Conservation (phyloP, 176 grass and related monocot genomes). For the Bolboschoenus planiculmis region DNA sequence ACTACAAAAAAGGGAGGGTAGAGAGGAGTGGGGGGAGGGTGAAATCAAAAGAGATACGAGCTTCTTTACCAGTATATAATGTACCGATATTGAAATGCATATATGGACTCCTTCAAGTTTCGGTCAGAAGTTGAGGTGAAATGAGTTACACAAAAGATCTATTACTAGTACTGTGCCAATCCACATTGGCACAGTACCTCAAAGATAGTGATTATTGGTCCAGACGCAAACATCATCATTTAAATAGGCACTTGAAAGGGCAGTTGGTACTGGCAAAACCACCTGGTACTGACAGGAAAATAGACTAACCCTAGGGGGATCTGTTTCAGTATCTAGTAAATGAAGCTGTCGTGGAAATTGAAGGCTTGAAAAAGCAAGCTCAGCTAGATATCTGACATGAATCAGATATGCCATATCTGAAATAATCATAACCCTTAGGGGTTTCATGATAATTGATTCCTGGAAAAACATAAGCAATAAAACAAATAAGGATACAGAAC, state of each 20-base stretch:
- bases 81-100: background rate
- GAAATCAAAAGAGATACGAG: background rate
- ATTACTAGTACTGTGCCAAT: background rate
- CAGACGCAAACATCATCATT: background rate
- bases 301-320: constrained; percentile 39
- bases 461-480: constrained; percentile 9
- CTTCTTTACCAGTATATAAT: constrained; percentile 12
- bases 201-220: background rate
- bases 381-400: constrained; percentile 60
- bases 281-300: background rate
- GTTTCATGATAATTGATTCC: constrained; percentile 57
- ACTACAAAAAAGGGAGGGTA: background rate
- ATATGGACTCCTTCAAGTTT: background rate
- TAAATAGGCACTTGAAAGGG: background rate
- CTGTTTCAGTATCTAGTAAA: constrained; percentile 68
- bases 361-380: constrained; percentile 39
- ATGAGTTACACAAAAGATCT: background rate
- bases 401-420: constrained; percentile 74
- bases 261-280: background rate
- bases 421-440: constrained; percentile 66
- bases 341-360: constrained; percentile 37
- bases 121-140: background rate
- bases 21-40: too few relatives aligned
- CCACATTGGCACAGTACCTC: background rate
- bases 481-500: background rate